Percentiles rank a stretch among this genome's conserved stretches.
phyloP scores from a whole-genome alignment of 140 eudicot species.

The Stevia rebaudiana region DNA sequence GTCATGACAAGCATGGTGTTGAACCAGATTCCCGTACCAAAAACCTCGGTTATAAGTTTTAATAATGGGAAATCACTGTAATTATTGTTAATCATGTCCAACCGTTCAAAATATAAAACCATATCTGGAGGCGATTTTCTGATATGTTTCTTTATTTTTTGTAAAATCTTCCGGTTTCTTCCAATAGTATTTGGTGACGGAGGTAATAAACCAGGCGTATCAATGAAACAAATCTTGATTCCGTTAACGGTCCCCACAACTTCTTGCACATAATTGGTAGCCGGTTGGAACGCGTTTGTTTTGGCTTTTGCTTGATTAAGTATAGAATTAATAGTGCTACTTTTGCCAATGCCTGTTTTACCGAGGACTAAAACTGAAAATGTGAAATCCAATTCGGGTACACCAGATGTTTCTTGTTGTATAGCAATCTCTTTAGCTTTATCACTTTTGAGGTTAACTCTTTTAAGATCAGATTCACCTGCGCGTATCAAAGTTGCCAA shows the following conservation, averaged over 20 bases:
- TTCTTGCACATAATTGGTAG: conserved; percentile 66
- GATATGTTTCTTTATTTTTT: conserved; percentile 44
- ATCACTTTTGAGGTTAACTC: conserved; percentile 50
- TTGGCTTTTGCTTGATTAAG: conserved; percentile 61
- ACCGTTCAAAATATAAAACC: conserved; percentile 78
- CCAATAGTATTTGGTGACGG: conserved; percentile 41
- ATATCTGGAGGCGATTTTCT: conserved; percentile 76
- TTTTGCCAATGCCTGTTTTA: conserved; percentile 88
- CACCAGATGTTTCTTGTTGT: conserved; percentile 56
- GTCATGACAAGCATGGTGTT: conserved; percentile 94
- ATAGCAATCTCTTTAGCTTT: conserved; percentile 65
- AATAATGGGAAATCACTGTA: conserved; percentile 73
- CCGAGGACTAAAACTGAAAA: conserved; percentile 73
- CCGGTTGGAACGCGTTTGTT: conserved; percentile 75
- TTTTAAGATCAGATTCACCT: conserved; percentile 78
- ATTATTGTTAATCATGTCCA: conserved; percentile 51
- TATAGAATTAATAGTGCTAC: conserved; percentile 88
- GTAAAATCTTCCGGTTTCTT: conserved; percentile 64
- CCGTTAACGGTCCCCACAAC: conserved; percentile 64
- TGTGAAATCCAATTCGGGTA: conserved; percentile 62
- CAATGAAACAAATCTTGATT: conserved; percentile 61
- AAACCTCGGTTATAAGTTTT: conserved; percentile 72
- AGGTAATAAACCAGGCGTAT: conserved; percentile 91
- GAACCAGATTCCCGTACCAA: conserved; percentile 93
- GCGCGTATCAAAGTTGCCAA: conserved; percentile 79